These are phyloP conservation scores for Solanum chiquidenum DNA, from an alignment of 257 asterid genomes.

Conservation along the genomic window DNA sequence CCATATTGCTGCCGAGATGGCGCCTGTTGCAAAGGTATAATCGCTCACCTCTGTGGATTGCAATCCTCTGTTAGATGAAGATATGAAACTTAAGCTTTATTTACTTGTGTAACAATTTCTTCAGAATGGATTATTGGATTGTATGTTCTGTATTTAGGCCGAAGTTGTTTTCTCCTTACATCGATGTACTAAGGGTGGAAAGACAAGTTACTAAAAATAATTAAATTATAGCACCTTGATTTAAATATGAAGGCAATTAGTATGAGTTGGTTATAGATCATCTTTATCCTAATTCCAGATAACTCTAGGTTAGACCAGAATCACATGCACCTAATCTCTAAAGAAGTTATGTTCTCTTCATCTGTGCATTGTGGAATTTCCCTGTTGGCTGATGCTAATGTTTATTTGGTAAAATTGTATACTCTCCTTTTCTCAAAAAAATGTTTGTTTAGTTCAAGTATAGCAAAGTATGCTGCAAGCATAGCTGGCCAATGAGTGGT, in stretches of 20 bases:
- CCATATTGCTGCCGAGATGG: constrained; percentile 98
- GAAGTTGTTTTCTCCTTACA: background rate
- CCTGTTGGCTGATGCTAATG: background rate
- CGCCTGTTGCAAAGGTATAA: constrained; percentile 97
- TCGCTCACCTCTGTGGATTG: background rate
- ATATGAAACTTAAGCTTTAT: background rate
- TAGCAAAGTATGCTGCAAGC: background rate
- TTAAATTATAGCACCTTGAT: background rate
- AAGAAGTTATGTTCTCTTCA: background rate
- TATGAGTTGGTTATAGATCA: background rate
- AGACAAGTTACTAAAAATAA: background rate
- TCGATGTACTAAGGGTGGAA: background rate
- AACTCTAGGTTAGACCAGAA: background rate
- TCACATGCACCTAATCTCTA: background rate
- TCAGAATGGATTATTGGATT: background rate
- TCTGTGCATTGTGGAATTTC: background rate
- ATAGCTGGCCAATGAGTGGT: background rate
- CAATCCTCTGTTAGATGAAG: background rate
- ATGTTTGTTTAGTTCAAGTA: background rate
- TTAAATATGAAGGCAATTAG: background rate
- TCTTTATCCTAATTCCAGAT: background rate
- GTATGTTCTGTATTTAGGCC: background rate
- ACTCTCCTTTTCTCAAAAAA: background rate
- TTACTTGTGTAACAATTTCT: background rate
- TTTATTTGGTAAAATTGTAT: background rate